phyloP scores from a whole-genome alignment of 805 yeast genomes.

The Candida multigemmis region DNA sequence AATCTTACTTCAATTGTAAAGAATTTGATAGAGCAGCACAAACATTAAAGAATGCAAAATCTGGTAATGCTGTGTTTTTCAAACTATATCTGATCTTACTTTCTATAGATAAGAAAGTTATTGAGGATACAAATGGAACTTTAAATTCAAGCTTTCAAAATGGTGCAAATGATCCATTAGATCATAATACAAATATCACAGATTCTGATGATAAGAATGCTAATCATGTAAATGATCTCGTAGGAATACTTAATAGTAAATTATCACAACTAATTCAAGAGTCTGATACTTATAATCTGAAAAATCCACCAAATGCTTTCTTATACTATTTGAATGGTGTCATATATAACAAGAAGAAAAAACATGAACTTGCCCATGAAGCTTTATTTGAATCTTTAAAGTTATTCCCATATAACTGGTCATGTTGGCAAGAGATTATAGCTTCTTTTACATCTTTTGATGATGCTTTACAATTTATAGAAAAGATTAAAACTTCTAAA shows the following conservation, averaged over 20 bases:
- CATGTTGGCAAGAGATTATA: conserved; percentile 80
- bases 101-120: conserved; percentile 67
- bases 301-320: conserved; percentile 41
- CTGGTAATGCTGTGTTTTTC: conserved; percentile 50
- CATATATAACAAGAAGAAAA: conserved; percentile 53
- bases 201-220: conserved; percentile 1
- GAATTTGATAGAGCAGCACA: conserved; percentile 77
- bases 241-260: conserved; percentile 18
- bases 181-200: conserved; percentile 9
- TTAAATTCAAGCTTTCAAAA: conserved; percentile 26
- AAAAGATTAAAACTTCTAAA: conserved; percentile 27
- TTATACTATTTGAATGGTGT: conserved; percentile 68
- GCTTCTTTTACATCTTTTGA: conserved; percentile 52
- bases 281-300: conserved; percentile 21
- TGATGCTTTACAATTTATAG: conserved; percentile 40
- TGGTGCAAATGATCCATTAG: conserved; percentile 8
- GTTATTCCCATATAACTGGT: conserved; percentile 82
- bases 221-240: conserved; percentile 1
- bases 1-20: conserved; percentile 66
- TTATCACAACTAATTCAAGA: conserved; percentile 29
- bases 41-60: conserved; percentile 41
- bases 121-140: conserved; percentile 66
- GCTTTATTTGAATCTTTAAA: conserved; percentile 52
- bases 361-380: conserved; percentile 50
- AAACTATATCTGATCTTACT: conserved; percentile 61